A percentile compares a stretch with the other conserved stretches of the same genome.
phyloP scores from a whole-genome alignment of 2,329 filamentous ascomycete genomes.

The Colletotrichum australisinense region DNA sequence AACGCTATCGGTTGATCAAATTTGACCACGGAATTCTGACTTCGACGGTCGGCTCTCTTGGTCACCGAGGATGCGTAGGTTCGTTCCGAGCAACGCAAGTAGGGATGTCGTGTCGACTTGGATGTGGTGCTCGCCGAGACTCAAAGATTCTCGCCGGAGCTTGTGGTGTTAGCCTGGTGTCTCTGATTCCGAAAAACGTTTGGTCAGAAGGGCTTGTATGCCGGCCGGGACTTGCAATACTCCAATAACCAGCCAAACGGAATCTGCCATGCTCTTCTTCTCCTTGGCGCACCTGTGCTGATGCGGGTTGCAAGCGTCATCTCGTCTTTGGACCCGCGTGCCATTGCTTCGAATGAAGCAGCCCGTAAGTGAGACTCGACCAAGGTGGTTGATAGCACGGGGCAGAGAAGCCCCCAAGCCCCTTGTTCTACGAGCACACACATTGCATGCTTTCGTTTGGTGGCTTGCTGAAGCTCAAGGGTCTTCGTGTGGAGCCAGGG shows the following conservation, averaged over 20 bases:
- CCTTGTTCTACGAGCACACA: not conserved
- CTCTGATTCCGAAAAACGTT: not conserved
- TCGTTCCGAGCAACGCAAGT: not conserved
- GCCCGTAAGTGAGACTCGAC: not conserved
- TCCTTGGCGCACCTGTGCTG: not conserved
- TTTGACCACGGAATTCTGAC: not conserved
- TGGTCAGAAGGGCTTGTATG: not conserved
- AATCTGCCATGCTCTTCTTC: not conserved
- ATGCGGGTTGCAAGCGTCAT: constrained; percentile 15
- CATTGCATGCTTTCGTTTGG: constrained; percentile 21
- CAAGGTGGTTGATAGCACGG: not conserved
- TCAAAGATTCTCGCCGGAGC: not conserved
- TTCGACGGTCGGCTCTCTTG: not conserved
- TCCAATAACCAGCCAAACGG: constrained; percentile 1
- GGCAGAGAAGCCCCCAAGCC: not conserved
- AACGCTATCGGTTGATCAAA: not conserved
- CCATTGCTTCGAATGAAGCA: constrained; percentile 10
- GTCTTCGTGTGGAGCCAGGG: constrained; percentile 13
- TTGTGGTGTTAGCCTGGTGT: not conserved
- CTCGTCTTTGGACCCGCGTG: constrained; percentile 10
- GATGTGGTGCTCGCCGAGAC: not conserved
- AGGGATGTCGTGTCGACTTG: not conserved
- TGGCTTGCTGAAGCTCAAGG: constrained; percentile 17
- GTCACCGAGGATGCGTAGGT: not conserved
- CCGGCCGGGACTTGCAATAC: not conserved